Evolutionary conservation across 1,284 basidiomycete species (phyloP).

Genomic region (Flammula alnicola): DNA sequence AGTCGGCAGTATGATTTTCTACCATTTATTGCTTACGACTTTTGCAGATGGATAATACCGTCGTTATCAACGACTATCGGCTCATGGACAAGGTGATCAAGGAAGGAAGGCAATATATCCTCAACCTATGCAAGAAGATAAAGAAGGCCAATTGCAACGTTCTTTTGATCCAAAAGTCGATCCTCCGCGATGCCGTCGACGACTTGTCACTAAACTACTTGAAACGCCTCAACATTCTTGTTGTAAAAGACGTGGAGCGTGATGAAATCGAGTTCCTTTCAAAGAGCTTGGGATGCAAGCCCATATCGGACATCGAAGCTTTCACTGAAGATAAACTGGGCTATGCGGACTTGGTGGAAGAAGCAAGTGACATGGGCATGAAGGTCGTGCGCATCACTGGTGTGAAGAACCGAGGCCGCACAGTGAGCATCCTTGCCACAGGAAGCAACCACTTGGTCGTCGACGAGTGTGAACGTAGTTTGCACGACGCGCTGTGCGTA

Average conservation of each 20-base stretch:
- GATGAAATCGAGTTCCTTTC: conserved; percentile 99
- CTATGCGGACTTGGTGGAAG: conserved; percentile 95
- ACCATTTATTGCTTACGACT: conserved; percentile 17
- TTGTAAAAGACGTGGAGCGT: conserved; percentile 97
- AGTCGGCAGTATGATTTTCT: conserved; percentile 35
- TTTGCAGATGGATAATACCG: conserved; percentile 99
- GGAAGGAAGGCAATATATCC: conserved; percentile 96
- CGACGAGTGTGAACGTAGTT: conserved; percentile 95
- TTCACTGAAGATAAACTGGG: conserved; percentile 99
- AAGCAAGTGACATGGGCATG: conserved; percentile 83
- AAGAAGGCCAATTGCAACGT: conserved; percentile 99
- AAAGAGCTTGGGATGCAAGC: conserved; percentile 94
- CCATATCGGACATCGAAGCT: conserved; percentile 96
- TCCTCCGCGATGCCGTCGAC: conserved; percentile 97
- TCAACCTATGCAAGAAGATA: conserved; percentile 99
- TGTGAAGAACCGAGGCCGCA: conserved; percentile 94
- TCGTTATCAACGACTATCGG: conserved; percentile 98
- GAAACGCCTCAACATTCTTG: conserved; percentile 96
- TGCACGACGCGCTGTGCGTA: conserved; percentile 98
- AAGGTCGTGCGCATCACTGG: conserved; percentile 96
- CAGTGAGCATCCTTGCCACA: conserved; percentile 95
- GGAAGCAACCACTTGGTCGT: conserved; percentile 94
- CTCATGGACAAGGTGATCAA: conserved; percentile 99
- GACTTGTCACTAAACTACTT: conserved; percentile 99
- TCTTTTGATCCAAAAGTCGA: conserved; percentile 98